Evolutionary conservation across 176 grass and related monocot genomes (phyloP).

Genomic region (Secale cereale): DNA sequence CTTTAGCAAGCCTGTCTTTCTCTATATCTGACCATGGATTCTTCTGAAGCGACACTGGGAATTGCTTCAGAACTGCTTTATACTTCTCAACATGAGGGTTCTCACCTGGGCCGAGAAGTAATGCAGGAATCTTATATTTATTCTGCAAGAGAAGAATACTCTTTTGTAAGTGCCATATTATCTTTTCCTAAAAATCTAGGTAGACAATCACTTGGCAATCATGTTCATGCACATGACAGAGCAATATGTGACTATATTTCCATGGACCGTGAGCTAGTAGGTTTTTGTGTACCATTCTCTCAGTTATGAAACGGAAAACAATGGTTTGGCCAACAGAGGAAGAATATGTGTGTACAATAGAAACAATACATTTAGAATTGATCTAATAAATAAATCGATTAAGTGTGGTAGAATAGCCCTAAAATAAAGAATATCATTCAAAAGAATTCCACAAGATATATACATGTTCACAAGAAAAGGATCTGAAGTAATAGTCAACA

Average conservation of each 20-base stretch:
- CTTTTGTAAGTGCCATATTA: neutral
- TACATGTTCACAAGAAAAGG: neutral
- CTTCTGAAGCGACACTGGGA: conserved; percentile 62
- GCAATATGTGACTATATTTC: neutral
- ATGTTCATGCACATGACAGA: neutral
- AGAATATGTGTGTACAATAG: neutral
- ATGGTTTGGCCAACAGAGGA: neutral
- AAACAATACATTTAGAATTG: neutral
- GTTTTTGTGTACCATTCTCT: neutral
- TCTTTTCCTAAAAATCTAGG: neutral
- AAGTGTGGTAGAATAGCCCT: neutral
- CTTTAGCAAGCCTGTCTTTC: conserved; percentile 76
- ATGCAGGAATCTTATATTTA: conserved; percentile 42
- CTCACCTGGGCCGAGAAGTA: conserved; percentile 67
- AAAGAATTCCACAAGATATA: neutral
- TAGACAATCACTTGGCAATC: neutral
- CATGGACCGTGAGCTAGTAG: neutral
- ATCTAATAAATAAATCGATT: neutral
- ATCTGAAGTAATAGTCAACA: neutral
- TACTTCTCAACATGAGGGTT: conserved; percentile 66
- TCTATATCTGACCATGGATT: conserved; percentile 69
- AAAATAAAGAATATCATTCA: neutral
- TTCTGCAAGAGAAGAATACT: conserved; percentile 35
- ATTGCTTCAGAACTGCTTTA: conserved; percentile 64
- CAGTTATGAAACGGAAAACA: neutral